Base-by-base conservation (phyloP, 2,329 filamentous ascomycete species). In the Epichloe glyceriae region DNA sequence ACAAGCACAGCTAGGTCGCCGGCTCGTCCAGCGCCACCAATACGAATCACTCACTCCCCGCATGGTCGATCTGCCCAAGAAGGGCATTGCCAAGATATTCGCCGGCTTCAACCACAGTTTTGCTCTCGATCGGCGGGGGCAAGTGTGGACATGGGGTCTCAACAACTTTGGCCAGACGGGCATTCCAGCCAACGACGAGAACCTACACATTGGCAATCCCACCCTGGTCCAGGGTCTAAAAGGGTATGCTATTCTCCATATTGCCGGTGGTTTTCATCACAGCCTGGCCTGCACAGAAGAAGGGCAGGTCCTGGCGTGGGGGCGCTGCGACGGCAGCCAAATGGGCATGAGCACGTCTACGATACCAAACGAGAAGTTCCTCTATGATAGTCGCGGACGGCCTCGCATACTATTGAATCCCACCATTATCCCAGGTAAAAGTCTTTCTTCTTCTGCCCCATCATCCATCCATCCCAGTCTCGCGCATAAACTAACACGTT, bases 151-250 rank as follows among this genome's bases (percentile, higher is more conserved):
- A 0, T 88, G 84, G 82, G 84, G 84, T 3, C 66, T 85, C 40
- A 88, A 88, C 67, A 83, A 80, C 61, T 87, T 80, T 61, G 81
- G 79, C 49, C 79, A 87, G 64, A 83, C 80, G 10, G 85, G 80
- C 46, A 74, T 83, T 53, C 54, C 40, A 6, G 68, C 73, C 20
- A 41, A 71, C 85, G 53, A 68, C 73, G 34, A 74, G 73, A 50
- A 78, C 79, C 26, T 52, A 5, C 3, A 73, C 71, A 4, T 64
- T 76, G 46, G 75, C 15, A 51, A 34, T 37, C 54, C 54, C 6
- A 46, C 49, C 15, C 12, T 54, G 14, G 47, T 86, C 19, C 64
- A 75, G 17, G 72, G 68, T 30, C 70, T 88, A 4, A 67, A 70
- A 17, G 70, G 70, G 20, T 75, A 74, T 55, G 67, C 73, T 1